A percentile compares a stretch with the other conserved stretches of the same genome.
These are phyloP conservation scores for Aspergillus conjunctus DNA, from an alignment of 495 filamentous ascomycete genomes.

Conservation along the genomic window DNA sequence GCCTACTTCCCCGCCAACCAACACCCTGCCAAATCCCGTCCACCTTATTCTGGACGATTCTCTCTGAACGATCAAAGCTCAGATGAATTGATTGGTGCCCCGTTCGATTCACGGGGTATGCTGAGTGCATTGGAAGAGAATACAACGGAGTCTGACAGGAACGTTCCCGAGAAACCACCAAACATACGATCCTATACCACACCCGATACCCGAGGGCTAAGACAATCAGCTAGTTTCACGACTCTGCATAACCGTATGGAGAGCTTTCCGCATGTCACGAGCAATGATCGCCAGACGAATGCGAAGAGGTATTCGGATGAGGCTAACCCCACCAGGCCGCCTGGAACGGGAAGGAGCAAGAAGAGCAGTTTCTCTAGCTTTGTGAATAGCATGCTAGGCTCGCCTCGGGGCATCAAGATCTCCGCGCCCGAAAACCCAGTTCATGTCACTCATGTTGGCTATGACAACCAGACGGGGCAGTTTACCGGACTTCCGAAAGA, in stretches of 20 bases:
- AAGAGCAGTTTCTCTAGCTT: conserved; percentile 95
- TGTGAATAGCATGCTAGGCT: conserved; percentile 89
- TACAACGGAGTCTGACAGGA: conserved; percentile 52
- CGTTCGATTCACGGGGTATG: conserved; percentile 70
- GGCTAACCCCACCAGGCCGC: conserved; percentile 58
- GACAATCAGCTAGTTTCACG: conserved; percentile 82
- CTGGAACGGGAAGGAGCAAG: conserved; percentile 67
- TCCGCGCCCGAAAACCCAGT: conserved; percentile 96
- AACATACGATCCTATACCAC: conserved; percentile 58
- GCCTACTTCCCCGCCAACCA: conserved; percentile 37
- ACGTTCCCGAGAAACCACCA: conserved; percentile 45
- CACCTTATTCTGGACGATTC: conserved; percentile 43
- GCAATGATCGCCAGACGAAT: conserved; percentile 48
- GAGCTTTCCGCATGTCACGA: conserved; percentile 42
- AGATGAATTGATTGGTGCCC: conserved; percentile 70
- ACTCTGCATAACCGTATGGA: conserved; percentile 61
- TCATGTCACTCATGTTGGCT: conserved; percentile 96
- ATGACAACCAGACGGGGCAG: conserved; percentile 94
- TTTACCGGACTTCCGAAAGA: conserved; percentile 97
- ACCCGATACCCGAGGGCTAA: conserved; percentile 62
- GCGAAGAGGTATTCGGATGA: conserved; percentile 89
- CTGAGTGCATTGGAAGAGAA: conserved; percentile 65
- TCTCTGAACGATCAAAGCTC: conserved; percentile 65
- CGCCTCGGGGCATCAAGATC: conserved; percentile 86
- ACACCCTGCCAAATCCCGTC: conserved; percentile 34